Evolutionary conservation across 306 rosid genomes (phyloP).

Genomic region (Inga oerstediana): DNA sequence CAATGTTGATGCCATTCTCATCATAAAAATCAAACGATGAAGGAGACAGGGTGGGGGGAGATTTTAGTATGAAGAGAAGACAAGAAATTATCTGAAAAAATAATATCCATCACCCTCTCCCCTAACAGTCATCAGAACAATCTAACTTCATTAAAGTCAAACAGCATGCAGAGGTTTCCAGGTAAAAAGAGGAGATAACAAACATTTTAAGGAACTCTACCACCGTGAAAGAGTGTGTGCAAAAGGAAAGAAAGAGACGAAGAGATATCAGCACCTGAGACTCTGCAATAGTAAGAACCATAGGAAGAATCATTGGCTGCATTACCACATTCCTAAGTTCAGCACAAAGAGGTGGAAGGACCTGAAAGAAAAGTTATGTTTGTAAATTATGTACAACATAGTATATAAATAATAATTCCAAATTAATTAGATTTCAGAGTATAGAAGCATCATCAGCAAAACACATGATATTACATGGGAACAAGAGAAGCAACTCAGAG

Average conservation of each 20-base stretch:
- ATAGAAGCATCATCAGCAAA: constrained; percentile 13
- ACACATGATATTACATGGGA: not conserved
- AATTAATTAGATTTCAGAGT: constrained; percentile 22
- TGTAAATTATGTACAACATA: constrained; percentile 23
- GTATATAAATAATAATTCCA: constrained; percentile 7
- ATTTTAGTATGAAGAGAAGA: not conserved
- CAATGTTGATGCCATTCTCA: not conserved
- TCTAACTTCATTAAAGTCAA: not conserved
- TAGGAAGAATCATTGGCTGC: constrained; percentile 98
- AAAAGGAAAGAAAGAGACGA: not conserved
- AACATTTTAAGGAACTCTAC: constrained; percentile 14
- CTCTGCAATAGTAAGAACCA: constrained; percentile 98
- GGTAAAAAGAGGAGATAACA: not conserved
- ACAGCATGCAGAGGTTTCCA: not conserved
- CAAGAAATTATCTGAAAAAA: not conserved
- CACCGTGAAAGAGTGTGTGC: not conserved
- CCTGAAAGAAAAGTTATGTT: constrained; percentile 57
- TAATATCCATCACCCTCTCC: not conserved
- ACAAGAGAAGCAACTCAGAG: not conserved
- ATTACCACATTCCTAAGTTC: constrained; percentile 96
- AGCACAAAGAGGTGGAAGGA: constrained; percentile 98
- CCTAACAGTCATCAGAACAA: not conserved
- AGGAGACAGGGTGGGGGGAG: too few relatives aligned
- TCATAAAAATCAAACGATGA: not conserved
- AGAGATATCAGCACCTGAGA: constrained; percentile 74